A percentile compares a stretch with the other conserved stretches of the same genome.
phyloP scores from a whole-genome alignment of 2,329 filamentous ascomycete species.

The Fusarium burgessii region DNA sequence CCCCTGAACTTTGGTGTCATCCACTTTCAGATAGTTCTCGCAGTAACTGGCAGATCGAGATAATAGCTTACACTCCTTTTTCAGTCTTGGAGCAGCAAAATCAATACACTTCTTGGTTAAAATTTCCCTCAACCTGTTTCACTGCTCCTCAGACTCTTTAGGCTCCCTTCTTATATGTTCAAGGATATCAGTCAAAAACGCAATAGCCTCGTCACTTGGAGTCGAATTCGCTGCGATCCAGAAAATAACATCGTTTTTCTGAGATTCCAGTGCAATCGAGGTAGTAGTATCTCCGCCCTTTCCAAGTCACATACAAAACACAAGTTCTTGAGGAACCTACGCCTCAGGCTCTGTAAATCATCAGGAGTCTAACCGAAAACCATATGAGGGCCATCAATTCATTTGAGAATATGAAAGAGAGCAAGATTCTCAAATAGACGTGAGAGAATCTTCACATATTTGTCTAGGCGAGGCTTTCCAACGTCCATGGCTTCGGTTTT shows the following conservation, averaged over 20 bases:
- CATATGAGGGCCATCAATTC: conserved; percentile 24
- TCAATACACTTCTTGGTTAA: conserved; percentile 15
- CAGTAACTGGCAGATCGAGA: conserved; percentile 29
- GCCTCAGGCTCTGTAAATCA: conserved; percentile 12
- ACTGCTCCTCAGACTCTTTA: background rate
- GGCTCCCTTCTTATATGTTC: background rate
- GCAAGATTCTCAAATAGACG: conserved; percentile 42
- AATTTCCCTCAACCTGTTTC: background rate
- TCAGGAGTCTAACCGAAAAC: background rate
- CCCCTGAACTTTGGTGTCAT: background rate
- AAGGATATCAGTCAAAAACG: conserved; percentile 50
- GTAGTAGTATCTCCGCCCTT: conserved; percentile 61
- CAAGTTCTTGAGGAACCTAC: conserved; percentile 54
- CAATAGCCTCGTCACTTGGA: conserved; percentile 28
- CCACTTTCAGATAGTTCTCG: conserved; percentile 6
- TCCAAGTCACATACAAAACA: conserved; percentile 59
- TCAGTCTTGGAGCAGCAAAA: conserved; percentile 42
- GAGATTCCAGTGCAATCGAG: conserved; percentile 57
- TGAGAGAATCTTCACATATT: conserved; percentile 27
- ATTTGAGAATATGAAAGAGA: conserved; percentile 29
- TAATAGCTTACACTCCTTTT: conserved; percentile 38
- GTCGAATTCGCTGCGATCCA: conserved; percentile 59
- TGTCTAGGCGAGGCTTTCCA: conserved; percentile 31
- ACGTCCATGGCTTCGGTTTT: conserved; percentile 8
- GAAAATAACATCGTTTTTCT: conserved; percentile 50